Conservation (phyloP, 2,329 filamentous ascomycete genomes). For the Tolypocladium tropicale region DNA sequence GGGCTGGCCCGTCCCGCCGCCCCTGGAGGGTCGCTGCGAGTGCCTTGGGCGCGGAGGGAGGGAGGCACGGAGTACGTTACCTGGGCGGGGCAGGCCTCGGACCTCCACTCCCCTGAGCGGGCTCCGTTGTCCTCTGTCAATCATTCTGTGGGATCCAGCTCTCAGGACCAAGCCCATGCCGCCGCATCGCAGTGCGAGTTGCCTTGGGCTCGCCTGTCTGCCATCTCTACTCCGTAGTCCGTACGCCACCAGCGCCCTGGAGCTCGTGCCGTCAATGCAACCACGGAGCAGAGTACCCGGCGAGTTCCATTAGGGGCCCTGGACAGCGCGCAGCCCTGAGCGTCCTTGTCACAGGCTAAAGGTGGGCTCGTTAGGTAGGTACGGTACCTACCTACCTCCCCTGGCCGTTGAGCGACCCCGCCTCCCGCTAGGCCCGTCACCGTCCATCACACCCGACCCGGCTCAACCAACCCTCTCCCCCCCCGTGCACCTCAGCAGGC, state of each 20-base stretch:
- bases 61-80: no score
- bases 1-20: background rate
- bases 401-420: background rate
- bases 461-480: background rate
- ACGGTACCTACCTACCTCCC: no score
- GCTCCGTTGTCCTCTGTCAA: background rate
- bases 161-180: background rate
- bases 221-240: background rate
- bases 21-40: no score
- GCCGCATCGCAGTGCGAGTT: background rate
- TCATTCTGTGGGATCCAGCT: background rate
- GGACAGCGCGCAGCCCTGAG: background rate
- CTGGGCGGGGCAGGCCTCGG: background rate
- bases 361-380: no score
- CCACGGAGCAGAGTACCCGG: no score
- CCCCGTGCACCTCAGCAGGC: background rate
- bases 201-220: background rate
- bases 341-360: background rate
- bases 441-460: background rate
- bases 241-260: background rate
- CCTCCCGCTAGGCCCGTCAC: background rate
- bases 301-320: no score
- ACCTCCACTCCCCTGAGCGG: background rate
- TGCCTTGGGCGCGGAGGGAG: no score
- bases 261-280: background rate